Base-by-base conservation (phyloP, 1,284 basidiomycete genomes). In the Inonotus hispidus region DNA sequence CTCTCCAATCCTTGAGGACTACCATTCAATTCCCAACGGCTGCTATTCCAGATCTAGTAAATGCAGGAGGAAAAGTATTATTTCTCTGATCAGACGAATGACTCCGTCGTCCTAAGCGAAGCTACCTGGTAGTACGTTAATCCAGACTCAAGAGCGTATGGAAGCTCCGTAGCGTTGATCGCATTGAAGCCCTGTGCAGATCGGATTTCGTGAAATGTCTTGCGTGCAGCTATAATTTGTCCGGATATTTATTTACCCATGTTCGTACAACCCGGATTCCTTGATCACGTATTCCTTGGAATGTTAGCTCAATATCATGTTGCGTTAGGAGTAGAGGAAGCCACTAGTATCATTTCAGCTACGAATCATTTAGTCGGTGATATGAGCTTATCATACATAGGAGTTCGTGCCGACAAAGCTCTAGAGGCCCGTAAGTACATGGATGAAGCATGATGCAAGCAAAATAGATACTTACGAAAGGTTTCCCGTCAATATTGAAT, bases 1-100 rank as follows among this genome's bases (percentile, higher is more conserved):
- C 82, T 83, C 64, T 85, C 81, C 49, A 90, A 73, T 35, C 87
- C 87, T 66, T 86, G 85, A 1, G 84, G 71, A 2, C 85, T 85
- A 45, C 79, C 77, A 65, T 89, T 88, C 19, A 81, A 68, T 5
- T 66, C 68, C 79, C 79, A 83, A 14, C 78, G 73, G 50, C 71
- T 73, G 38, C 75, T 76, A 54, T 82, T 79, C 81, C 81, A 82
- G 16, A 79, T 68, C 77, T 79, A 3, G 46, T 23, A 29, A 19
- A 37, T 21, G n/a, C 50, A 25, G 25, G 32, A 8, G 35, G 47
- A 27, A 27, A 29, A 21, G 7, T 23, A 27, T n/a, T n/a, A n/a
- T n/a, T n/a, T n/a, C n/a, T n/a, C n/a, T n/a, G n/a, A n/a, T n/a
- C n/a, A n/a, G n/a, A n/a, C n/a, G n/a, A n/a, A n/a, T n/a, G n/a